phyloP scores from a whole-genome alignment of 352 stramenopile genomes.

The Thalassiosira tumida region DNA sequence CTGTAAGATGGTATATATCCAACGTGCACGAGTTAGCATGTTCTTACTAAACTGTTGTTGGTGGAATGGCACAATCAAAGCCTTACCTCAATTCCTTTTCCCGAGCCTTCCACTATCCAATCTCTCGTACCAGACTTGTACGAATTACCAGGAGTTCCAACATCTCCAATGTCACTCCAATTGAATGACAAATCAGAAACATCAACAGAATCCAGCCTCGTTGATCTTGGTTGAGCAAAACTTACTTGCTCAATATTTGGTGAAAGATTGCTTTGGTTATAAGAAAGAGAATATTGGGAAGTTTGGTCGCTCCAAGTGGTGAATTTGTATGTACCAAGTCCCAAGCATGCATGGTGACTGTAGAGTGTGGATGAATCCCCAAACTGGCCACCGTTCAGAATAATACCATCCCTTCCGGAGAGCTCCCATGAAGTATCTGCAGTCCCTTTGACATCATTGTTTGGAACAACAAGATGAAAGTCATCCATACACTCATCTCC shows the following conservation, averaged over 20 bases:
- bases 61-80: too few species aligned
- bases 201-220: background rate
- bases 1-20: too few species aligned
- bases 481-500: background rate
- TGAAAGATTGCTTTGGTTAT: background rate
- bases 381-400: background rate
- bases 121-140: background rate
- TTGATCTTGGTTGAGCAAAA: background rate
- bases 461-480: constrained; percentile 4
- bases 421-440: background rate
- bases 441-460: background rate
- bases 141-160: background rate
- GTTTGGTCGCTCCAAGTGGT: background rate
- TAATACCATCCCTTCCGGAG: background rate
- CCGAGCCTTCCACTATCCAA: background rate
- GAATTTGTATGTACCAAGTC: too few species aligned
- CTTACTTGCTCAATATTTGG: background rate
- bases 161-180: background rate
- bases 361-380: too few species aligned
- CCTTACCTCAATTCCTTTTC: background rate
- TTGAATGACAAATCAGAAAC: background rate
- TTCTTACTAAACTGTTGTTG: too few species aligned
- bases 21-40: too few species aligned
- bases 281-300: background rate
- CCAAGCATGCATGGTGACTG: too few species aligned